Evolutionary conservation across 345 rosid genomes (phyloP), one percentile per base, ranked within the genome.

Genomic region (Populus ilicifolia): DNA sequence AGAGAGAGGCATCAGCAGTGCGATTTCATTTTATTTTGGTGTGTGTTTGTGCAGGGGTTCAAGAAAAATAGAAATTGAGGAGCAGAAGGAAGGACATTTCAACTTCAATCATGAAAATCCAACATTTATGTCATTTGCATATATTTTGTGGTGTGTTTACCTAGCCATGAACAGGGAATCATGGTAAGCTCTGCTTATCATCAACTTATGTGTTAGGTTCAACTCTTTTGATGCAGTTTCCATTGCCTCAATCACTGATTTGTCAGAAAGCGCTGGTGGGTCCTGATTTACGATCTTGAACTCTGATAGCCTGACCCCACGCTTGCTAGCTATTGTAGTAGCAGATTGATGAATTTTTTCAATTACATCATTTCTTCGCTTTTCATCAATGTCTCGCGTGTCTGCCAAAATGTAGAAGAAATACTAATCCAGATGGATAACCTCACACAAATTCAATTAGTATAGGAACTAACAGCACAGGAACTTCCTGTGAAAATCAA

Each of bases 141-240:
- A 69, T 9, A 9, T 41, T 20, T 69, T 36, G 2, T 36, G 44
- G 48, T 39, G 27, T 18, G 76, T 64, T 54, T 81, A 95, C 99
- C 99, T 95, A 70, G 98, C 97, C 99, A 95, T 89, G 82, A 95
- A 95, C 75, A 93, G 85, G 23, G 99, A 90, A 87, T 95, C 98
- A 69, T 95, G 99, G 82, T 95, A 95, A 81, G 97, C 99, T 87
- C 98, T 87, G 89, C 99, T 95, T 54, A 93, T 89, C 99, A 95
- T 93, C 79, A 79, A 80, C 86, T 89, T 93, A 74, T 89, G 89
- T 6, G 94, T 85, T 66, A 93, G 84, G 83, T 90, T 86, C 59
- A 95, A 87, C 79, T 91, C 96, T 65, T 82, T 84, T 2, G 96
- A 82, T 76, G 97, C 89, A 75, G 87, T 86, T 81, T 84, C 92